Percentiles rank a stretch among this genome's conserved stretches.
phyloP scores from a whole-genome alignment of 768 basidiomycete species.

The Paxillus ammoniavirescens region DNA sequence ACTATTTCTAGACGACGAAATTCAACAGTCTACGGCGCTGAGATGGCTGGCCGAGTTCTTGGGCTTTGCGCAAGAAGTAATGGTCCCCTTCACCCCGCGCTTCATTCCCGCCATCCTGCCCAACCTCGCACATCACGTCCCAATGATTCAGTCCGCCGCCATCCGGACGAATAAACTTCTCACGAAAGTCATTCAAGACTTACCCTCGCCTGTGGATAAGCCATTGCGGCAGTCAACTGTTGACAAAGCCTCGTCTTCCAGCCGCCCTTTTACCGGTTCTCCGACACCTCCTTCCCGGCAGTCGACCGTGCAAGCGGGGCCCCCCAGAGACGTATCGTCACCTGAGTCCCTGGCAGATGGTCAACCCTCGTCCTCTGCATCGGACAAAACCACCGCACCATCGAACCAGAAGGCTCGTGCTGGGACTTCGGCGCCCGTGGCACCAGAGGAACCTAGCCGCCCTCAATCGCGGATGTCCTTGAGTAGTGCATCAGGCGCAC shows the following conservation, averaged over 20 bases:
- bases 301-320: slow-evolving; percentile 40
- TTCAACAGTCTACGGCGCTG: slow-evolving; percentile 92
- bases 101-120: slow-evolving; percentile 92
- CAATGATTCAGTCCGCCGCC: slow-evolving; percentile 86
- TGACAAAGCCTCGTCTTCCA: slow-evolving; percentile 32
- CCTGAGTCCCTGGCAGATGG: slow-evolving; percentile 44
- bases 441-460: slow-evolving; percentile 45
- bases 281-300: slow-evolving; percentile 59
- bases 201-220: slow-evolving; percentile 69
- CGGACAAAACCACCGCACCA: slow-evolving; percentile 41
- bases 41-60: slow-evolving; percentile 92
- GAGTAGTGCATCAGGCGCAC: slow-evolving; percentile 37
- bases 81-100: slow-evolving; percentile 92
- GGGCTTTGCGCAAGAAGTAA: slow-evolving; percentile 82
- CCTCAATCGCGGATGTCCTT: slow-evolving; percentile 63
- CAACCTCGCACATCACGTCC: slow-evolving; percentile 89
- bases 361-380: slow-evolving; percentile 20
- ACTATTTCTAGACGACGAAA: slow-evolving; percentile 67
- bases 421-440: slow-evolving; percentile 17
- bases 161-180: slow-evolving; percentile 84
- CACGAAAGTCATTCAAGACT: slow-evolving; percentile 77
- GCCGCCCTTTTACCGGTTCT: slow-evolving; percentile 46
- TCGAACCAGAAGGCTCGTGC: slow-evolving; percentile 28
- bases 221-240: slow-evolving; percentile 20
- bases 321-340: slow-evolving; percentile 47